Percentiles rank a stretch among this genome's conserved stretches.
Evolutionary conservation across 73 alveolate genomes (phyloP).

Genomic region (Paramecium tetraurelia): DNA sequence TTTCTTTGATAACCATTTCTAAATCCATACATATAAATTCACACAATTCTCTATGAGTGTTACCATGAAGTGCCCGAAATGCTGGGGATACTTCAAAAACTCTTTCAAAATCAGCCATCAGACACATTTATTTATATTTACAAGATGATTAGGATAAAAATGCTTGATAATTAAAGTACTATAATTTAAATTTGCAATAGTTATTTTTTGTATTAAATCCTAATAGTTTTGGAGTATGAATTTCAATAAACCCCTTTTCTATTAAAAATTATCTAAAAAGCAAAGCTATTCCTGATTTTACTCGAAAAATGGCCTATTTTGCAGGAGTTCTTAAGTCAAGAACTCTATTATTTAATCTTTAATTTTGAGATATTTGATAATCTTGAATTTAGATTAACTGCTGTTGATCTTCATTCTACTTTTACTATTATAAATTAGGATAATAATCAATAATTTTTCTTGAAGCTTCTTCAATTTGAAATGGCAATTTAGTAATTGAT

Average conservation of each 20-base stretch:
- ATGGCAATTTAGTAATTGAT: slow-evolving; percentile 91
- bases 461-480: slow-evolving; percentile 95
- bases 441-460: slow-evolving; percentile 82
- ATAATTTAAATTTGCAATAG: slow-evolving; percentile 91
- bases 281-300: slow-evolving; percentile 92
- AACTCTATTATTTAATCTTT: slow-evolving; percentile 93
- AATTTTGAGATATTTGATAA: slow-evolving; percentile 32
- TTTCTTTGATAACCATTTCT: slow-evolving; percentile 98
- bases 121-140: slow-evolving; percentile 98
- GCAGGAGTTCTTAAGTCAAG: slow-evolving; percentile 97
- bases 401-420: neutral
- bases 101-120: slow-evolving; percentile 94
- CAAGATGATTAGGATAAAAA: slow-evolving; percentile 99
- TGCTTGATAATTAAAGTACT: slow-evolving; percentile 94
- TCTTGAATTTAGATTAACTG: neutral
- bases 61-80: slow-evolving; percentile 97
- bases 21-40: slow-evolving; percentile 99
- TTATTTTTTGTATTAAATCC: slow-evolving; percentile 99
- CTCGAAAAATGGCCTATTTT: slow-evolving; percentile 92
- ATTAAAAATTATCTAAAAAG: slow-evolving; percentile 92
- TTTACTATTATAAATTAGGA: slow-evolving; percentile 29
- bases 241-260: slow-evolving; percentile 91
- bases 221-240: slow-evolving; percentile 98
- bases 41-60: slow-evolving; percentile 96
- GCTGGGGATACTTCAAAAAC: slow-evolving; percentile 99